A percentile compares a stretch with the other conserved stretches of the same genome.
Evolutionary conservation across 176 grass and related monocot genomes (phyloP).

Genomic region (Dactylis glomerata): DNA sequence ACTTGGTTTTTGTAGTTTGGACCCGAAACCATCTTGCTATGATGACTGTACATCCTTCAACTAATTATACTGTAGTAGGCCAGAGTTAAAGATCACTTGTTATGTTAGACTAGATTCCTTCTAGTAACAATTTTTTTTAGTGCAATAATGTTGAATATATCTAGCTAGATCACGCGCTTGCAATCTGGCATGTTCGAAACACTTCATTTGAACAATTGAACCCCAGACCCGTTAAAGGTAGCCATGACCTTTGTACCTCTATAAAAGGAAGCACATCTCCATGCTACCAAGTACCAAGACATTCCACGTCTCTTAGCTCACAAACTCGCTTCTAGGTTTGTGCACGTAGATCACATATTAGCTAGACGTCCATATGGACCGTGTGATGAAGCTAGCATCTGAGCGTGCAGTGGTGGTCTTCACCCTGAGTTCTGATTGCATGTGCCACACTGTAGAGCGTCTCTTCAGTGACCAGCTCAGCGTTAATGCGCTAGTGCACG

Average conservation of each 20-base stretch:
- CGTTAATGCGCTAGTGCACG: constrained; percentile 49
- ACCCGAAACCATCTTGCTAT: not conserved
- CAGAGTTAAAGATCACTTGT: not conserved
- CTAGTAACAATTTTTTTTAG: not conserved
- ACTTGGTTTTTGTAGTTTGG: not conserved
- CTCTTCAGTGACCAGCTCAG: constrained; percentile 47
- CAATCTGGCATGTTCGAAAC: not conserved
- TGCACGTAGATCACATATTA: not conserved
- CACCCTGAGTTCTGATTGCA: constrained; percentile 70
- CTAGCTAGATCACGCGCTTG: not conserved
- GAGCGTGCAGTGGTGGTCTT: constrained; percentile 72
- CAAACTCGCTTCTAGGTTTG: not conserved
- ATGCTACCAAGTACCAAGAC: constrained; percentile 19
- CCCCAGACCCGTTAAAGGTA: not conserved
- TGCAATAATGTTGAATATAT: not conserved
- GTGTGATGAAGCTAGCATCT: constrained; percentile 50
- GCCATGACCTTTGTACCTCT: not conserved
- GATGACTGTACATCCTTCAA: not conserved
- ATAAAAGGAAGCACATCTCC: constrained; percentile 25
- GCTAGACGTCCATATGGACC: constrained; percentile 33
- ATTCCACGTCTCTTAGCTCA: constrained; percentile 8
- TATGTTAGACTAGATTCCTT: constrained; percentile 22
- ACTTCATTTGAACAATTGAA: not conserved
- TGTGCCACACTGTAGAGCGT: constrained; percentile 66
- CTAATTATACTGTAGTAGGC: not conserved